phyloP scores from a whole-genome alignment of 805 yeast genomes.

The Candida silvatica region DNA sequence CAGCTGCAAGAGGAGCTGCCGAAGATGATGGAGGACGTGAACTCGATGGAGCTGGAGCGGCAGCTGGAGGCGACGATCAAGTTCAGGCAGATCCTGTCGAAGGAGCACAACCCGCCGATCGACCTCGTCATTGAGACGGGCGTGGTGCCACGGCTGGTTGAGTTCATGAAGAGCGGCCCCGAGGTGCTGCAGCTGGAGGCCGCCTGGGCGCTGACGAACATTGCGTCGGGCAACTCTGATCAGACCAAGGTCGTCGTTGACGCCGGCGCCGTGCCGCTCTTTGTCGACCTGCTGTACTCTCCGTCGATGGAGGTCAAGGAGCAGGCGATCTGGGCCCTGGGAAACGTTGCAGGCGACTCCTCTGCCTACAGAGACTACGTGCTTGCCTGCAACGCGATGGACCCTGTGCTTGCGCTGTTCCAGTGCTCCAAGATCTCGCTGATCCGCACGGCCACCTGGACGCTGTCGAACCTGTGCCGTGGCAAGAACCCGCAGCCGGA shows the following conservation, averaged over 20 bases:
- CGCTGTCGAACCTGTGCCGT: constrained; percentile 90
- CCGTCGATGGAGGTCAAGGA: constrained; percentile 88
- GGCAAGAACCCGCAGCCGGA: constrained; percentile 96
- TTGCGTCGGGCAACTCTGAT: constrained; percentile 86
- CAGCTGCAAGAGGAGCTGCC: constrained; percentile 68
- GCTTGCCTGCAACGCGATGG: constrained; percentile 77
- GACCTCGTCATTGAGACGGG: constrained; percentile 89
- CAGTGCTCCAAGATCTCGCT: constrained; percentile 78
- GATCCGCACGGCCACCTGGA: constrained; percentile 97
- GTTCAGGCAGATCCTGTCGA: constrained; percentile 86
- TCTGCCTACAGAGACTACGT: constrained; percentile 86
- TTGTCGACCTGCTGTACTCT: constrained; percentile 74
- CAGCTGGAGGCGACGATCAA: constrained; percentile 86
- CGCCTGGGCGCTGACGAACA: constrained; percentile 99
- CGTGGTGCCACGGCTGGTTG: constrained; percentile 85
- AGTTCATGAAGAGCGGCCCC: constrained; percentile 73
- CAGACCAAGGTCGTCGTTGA: constrained; percentile 90
- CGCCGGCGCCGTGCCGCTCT: constrained; percentile 87
- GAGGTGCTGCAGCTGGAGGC: constrained; percentile 93
- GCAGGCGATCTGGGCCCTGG: constrained; percentile 99
- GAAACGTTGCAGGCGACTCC: constrained; percentile 98
- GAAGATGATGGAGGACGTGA: constrained; percentile 72
- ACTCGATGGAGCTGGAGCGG: constrained; percentile 63
- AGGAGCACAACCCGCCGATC: constrained; percentile 95
- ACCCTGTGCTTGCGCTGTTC: constrained; percentile 74